Base-by-base conservation (phyloP, 768 basidiomycete species). In the Leccinum subgranulosum region DNA sequence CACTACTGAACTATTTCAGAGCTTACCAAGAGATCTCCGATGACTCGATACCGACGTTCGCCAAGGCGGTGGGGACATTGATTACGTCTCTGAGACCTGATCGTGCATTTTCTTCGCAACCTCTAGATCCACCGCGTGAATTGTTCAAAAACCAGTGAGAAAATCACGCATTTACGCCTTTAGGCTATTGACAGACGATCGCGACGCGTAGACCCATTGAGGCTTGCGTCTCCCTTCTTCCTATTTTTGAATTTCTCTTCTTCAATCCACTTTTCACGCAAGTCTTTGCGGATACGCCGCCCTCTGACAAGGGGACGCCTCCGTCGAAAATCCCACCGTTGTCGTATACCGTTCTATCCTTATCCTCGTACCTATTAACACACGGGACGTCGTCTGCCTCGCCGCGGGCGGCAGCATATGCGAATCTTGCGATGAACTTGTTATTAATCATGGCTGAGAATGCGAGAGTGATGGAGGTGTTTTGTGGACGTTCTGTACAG, bases 291-390 rank as follows among this genome's bases (percentile, higher is more conserved):
- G 76, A 79, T 15, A 68, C 72, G 43, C 54, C 76, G 6, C 67
- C 70, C 6, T 43, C 71, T 21, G 61, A 60, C 9, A 67, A 67
- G 1, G 73, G 67, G n/a, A 61, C 64, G n/a, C 50, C 55, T 36
- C 29, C 34, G 8, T 48, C 58, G 15, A 67, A 41, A 54, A 66
- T 69, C 6, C 62, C 77, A 0, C 77, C 80, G 6, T 69, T 80
- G 10, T 70, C 78, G 1, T 74, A 79, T 60, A 81, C 79, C 11
- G 66, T 85, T 11, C 64, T 88, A 48, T 80, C 83, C 4, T 66
- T 88, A 53, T 80, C 84, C 2, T 87, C 86, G 0, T 88, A 88
- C 71, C 64, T 88, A 49, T 70, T 87, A 53, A 81, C 84, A 2
- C 87, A 23, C 23, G 86, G 86, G 12, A 81, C 84, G 11, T 85